A percentile compares a stretch with the other conserved stretches of the same genome.
These are phyloP conservation scores for Malassezia globosa DNA, from an alignment of 1,284 basidiomycete genomes.

Conservation along the genomic window DNA sequence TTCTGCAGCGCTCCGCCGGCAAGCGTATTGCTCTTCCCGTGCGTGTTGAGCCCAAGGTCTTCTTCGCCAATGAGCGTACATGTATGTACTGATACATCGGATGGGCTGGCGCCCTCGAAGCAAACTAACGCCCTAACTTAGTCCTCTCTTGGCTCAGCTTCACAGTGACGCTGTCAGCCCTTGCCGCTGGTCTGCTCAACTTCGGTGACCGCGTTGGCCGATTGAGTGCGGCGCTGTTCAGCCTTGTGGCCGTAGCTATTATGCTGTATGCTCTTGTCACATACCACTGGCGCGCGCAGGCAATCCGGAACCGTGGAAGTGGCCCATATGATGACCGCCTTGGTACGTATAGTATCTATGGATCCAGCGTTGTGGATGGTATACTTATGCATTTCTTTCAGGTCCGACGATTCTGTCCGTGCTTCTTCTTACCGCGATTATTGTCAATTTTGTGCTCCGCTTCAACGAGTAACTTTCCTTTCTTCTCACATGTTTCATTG, in stretches of 20 bases:
- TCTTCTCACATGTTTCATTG: neutral
- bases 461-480: slow-evolving; percentile 25
- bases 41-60: slow-evolving; percentile 46
- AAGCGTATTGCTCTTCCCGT: slow-evolving; percentile 47
- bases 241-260: slow-evolving; percentile 86
- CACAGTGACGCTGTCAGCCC: slow-evolving; percentile 45
- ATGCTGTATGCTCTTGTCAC: slow-evolving; percentile 92
- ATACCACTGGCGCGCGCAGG: slow-evolving; percentile 88
- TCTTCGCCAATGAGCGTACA: slow-evolving; percentile 46
- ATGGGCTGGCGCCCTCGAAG: neutral
- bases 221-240: slow-evolving; percentile 85
- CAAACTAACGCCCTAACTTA: slow-evolving; percentile 12
- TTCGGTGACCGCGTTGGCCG: slow-evolving; percentile 58
- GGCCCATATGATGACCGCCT: slow-evolving; percentile 95
- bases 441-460: slow-evolving; percentile 47
- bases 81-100: slow-evolving; percentile 28
- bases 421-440: slow-evolving; percentile 44
- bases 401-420: slow-evolving; percentile 45
- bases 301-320: slow-evolving; percentile 78
- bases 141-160: slow-evolving; percentile 48
- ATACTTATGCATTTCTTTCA: too few species aligned
- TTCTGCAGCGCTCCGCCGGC: slow-evolving; percentile 80
- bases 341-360: slow-evolving; percentile 49
- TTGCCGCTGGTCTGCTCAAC: slow-evolving; percentile 46
- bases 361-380: too few species aligned